Evolutionary conservation across 768 basidiomycete species (phyloP).

Genomic region (Pleurotus salmoneostramineus): DNA sequence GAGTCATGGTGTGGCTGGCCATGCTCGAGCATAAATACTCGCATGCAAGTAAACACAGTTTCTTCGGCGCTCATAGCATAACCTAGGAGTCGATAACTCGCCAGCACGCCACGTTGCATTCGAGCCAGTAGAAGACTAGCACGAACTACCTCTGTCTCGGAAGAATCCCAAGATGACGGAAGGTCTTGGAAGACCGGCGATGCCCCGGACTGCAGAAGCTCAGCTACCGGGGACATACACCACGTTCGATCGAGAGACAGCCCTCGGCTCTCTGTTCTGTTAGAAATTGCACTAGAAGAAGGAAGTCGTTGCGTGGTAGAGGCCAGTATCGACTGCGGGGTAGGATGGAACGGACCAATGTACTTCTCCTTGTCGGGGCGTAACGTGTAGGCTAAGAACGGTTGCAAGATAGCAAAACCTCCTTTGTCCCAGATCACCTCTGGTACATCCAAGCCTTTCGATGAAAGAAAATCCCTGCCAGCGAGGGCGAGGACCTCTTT

Average conservation of each 20-base stretch:
- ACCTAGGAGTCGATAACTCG: slow-evolving; percentile 31
- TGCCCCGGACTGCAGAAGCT: slow-evolving; percentile 73
- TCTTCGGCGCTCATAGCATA: slow-evolving; percentile 52
- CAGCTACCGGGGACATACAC: slow-evolving; percentile 65
- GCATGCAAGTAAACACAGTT: slow-evolving; percentile 78
- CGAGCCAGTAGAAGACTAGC: slow-evolving; percentile 62
- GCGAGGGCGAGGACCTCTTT: slow-evolving; percentile 32
- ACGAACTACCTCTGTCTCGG: slow-evolving; percentile 74
- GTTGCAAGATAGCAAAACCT: slow-evolving; percentile 46
- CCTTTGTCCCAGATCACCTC: slow-evolving; percentile 45
- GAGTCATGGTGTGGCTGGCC: slow-evolving; percentile 53
- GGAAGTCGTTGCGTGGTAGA: slow-evolving; percentile 54
- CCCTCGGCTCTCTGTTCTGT: slow-evolving; percentile 21
- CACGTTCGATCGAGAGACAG: slow-evolving; percentile 60
- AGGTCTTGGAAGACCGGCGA: slow-evolving; percentile 67
- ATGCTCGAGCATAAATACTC: slow-evolving; percentile 94
- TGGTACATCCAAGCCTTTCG: slow-evolving; percentile 32
- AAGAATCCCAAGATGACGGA: slow-evolving; percentile 71
- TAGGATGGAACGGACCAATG: slow-evolving; percentile 48
- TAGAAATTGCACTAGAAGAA: slow-evolving; percentile 13
- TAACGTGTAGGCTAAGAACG: slow-evolving; percentile 54
- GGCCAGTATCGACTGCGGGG: slow-evolving; percentile 50
- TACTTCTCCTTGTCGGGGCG: slow-evolving; percentile 33
- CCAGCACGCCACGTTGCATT: slow-evolving; percentile 42
- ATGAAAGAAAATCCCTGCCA: slow-evolving; percentile 35